A percentile compares a stretch with the other conserved stretches of the same genome.
These are phyloP conservation scores for Heliamphora exappendiculata DNA, from an alignment of 148 eudicot genomes.

Conservation along the genomic window DNA sequence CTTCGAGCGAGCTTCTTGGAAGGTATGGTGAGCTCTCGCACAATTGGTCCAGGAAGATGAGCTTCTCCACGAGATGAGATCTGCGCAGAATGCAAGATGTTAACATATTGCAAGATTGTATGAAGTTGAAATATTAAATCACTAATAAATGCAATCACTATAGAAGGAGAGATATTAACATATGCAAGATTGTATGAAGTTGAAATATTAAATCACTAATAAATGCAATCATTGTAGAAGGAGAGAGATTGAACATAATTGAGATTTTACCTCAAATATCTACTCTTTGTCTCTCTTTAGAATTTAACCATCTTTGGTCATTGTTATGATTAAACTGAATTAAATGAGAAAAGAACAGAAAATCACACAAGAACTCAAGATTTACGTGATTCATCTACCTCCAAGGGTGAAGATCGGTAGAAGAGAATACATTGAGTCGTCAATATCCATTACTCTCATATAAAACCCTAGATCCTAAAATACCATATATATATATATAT, in stretches of 20 bases:
- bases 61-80: constrained; percentile 74
- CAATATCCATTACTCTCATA: too few relatives aligned
- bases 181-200: background rate
- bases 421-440: too few relatives aligned
- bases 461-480: too few relatives aligned
- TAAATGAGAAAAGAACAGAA: too few relatives aligned
- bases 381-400: background rate
- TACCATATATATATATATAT: too few relatives aligned
- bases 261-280: background rate
- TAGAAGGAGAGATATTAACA: background rate
- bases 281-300: background rate
- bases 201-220: background rate
- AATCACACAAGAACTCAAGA: background rate
- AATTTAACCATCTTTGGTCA: background rate
- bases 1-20: constrained; percentile 78
- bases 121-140: background rate
- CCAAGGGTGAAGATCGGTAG: too few relatives aligned
- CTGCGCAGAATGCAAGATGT: constrained; percentile 31
- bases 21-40: constrained; percentile 82
- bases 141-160: background rate
- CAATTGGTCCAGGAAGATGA: constrained; percentile 82
- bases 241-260: background rate
- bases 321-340: too few relatives aligned
- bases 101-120: background rate
- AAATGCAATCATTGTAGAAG: background rate